Conservation (phyloP, 2,329 filamentous ascomycete genomes). For the Myriosclerotinia curreyana region DNA sequence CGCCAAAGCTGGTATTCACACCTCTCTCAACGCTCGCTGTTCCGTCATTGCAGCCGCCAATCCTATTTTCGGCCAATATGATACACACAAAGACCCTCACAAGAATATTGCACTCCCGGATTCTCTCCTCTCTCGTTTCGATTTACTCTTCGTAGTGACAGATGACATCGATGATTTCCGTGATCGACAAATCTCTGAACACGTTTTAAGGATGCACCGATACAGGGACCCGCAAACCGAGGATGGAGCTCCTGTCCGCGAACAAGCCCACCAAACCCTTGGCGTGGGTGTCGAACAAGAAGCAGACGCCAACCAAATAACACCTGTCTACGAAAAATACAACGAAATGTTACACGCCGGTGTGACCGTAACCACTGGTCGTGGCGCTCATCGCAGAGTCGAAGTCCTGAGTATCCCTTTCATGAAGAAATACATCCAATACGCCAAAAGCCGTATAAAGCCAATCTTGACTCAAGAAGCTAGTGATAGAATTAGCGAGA, state of each 20-base stretch:
- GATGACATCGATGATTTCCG: slow-evolving; percentile 95
- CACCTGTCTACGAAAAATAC: slow-evolving; percentile 93
- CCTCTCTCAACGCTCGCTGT: slow-evolving; percentile 92
- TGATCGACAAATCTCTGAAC: slow-evolving; percentile 89
- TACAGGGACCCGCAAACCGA: slow-evolving; percentile 91
- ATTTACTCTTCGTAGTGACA: slow-evolving; percentile 94
- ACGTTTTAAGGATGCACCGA: slow-evolving; percentile 94
- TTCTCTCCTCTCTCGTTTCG: slow-evolving; percentile 95
- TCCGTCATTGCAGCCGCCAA: slow-evolving; percentile 96
- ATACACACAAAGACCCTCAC: slow-evolving; percentile 97
- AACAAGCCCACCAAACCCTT: slow-evolving; percentile 78
- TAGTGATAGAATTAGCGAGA: slow-evolving; percentile 83
- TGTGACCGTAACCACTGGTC: slow-evolving; percentile 71
- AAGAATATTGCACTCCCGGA: slow-evolving; percentile 97
- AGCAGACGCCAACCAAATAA: slow-evolving; percentile 67
- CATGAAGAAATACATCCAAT: slow-evolving; percentile 99
- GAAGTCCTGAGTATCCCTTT: slow-evolving; percentile 95
- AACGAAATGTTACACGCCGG: slow-evolving; percentile 94
- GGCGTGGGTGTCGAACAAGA: slow-evolving; percentile 83
- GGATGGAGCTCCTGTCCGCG: slow-evolving; percentile 90
- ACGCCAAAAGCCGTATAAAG: slow-evolving; percentile 88
- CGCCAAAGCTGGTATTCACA: slow-evolving; percentile 97
- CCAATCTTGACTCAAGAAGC: slow-evolving; percentile 88
- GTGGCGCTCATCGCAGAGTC: slow-evolving; percentile 70
- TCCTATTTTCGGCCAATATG: slow-evolving; percentile 96